phyloP scores from a whole-genome alignment of 208 protist species.

The Wallacemonas collosoma region DNA sequence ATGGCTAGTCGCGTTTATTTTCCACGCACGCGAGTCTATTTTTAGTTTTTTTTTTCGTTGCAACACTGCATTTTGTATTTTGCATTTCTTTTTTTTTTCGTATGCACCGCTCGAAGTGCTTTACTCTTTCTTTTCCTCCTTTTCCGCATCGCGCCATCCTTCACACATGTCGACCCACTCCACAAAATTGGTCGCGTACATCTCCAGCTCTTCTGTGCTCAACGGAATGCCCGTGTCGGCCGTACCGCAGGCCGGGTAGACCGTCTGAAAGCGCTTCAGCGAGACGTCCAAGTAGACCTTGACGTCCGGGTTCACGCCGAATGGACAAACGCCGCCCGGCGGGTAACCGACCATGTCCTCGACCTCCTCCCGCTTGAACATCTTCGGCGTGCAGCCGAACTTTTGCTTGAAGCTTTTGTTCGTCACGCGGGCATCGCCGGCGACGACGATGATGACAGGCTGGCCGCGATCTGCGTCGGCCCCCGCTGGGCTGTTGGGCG shows the following conservation, averaged over 20 bases:
- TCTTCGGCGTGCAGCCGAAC: conserved; percentile 41
- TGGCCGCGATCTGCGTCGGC: conserved; percentile 12
- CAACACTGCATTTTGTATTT: background rate
- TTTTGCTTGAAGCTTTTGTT: conserved; percentile 51
- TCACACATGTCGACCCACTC: conserved; percentile 76
- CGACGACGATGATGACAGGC: conserved; percentile 48
- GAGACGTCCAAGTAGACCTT: conserved; percentile 71
- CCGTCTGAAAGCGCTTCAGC: conserved; percentile 49
- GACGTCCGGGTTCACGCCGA: conserved; percentile 51
- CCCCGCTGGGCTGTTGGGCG: conserved; percentile 15
- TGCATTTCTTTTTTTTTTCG: conserved; percentile 6
- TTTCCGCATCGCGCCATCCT: conserved; percentile 28
- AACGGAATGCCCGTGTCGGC: conserved; percentile 43
- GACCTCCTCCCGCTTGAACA: conserved; percentile 62
- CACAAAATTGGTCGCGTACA: conserved; percentile 53
- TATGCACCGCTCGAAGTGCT: background rate
- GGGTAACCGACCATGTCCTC: conserved; percentile 49
- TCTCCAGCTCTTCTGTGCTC: conserved; percentile 55
- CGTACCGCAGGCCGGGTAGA: conserved; percentile 58
- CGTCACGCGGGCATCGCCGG: conserved; percentile 54
- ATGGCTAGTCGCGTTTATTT: no score
- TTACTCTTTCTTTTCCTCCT: background rate
- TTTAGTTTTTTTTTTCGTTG: background rate
- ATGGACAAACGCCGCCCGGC: conserved; percentile 63
- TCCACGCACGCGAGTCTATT: background rate